Conservation (phyloP, 1,284 basidiomycete species). For the Testicularia cyperi region DNA sequence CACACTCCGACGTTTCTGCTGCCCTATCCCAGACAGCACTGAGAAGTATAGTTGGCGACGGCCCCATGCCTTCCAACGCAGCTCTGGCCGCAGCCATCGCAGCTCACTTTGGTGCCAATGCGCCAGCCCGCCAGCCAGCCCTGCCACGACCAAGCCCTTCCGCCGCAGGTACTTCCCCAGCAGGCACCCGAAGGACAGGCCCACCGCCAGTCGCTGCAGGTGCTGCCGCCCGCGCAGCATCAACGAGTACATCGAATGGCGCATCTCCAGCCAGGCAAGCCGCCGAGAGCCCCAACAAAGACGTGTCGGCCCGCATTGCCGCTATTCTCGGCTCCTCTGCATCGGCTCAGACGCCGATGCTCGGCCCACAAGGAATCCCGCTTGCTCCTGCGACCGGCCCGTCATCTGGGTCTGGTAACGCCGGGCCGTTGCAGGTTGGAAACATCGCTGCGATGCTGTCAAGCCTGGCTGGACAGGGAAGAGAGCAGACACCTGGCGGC, state of each 20-base stretch:
- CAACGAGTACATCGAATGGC: constrained; percentile 1
- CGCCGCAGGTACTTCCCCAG: background rate
- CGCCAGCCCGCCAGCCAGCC: constrained; percentile 8
- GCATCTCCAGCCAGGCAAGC: constrained; percentile 1
- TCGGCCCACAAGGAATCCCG: constrained; percentile 32
- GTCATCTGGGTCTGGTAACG: background rate
- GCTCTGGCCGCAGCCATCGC: constrained; percentile 32
- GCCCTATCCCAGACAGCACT: constrained; percentile 5
- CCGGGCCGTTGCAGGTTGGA: constrained; percentile 12
- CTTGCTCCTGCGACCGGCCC: constrained; percentile 22
- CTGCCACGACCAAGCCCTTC: constrained; percentile 10
- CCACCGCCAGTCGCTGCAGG: too few species aligned
- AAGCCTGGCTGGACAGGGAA: constrained; percentile 6
- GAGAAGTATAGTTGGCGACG: constrained; percentile 34
- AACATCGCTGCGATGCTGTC: constrained; percentile 36
- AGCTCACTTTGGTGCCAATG: constrained; percentile 33
- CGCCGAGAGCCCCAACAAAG: constrained; percentile 8
- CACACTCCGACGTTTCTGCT: background rate
- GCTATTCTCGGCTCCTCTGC: constrained; percentile 29
- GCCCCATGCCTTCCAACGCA: constrained; percentile 38
- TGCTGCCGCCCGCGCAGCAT: background rate
- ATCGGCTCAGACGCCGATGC: constrained; percentile 25
- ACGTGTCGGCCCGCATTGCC: constrained; percentile 34
- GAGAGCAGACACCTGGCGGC: too few species aligned
- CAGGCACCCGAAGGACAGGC: too few species aligned